These are phyloP conservation scores for Aspergillus costaricaensis DNA, from an alignment of 2,329 filamentous ascomycete species.

Conservation along the genomic window DNA sequence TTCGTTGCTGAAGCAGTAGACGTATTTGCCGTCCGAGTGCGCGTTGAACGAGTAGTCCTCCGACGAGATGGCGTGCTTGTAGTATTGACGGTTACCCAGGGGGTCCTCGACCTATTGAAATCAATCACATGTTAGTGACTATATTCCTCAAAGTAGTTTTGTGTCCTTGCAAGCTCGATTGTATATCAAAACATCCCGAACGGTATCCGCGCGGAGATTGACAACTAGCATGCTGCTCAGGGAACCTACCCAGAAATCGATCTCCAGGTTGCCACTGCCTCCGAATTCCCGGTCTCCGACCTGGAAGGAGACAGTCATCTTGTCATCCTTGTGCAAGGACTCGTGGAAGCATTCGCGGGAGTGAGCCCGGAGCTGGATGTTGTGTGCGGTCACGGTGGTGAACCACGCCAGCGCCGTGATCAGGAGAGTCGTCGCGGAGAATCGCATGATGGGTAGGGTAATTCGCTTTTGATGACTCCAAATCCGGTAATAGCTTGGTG, in stretches of 20 bases:
- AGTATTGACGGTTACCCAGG: conserved; percentile 70
- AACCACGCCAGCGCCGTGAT: conserved; percentile 58
- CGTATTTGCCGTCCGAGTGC: conserved; percentile 79
- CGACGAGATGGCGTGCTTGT: conserved; percentile 78
- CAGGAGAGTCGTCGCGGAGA: conserved; percentile 42
- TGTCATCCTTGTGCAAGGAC: conserved; percentile 85
- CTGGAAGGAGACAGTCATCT: conserved; percentile 98
- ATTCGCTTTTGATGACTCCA: background rate
- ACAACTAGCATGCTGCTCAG: background rate
- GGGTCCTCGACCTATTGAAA: conserved; percentile 73
- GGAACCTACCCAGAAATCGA: conserved; percentile 92
- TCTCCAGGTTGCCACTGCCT: conserved; percentile 87
- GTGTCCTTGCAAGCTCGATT: background rate
- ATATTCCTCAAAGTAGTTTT: too few species aligned
- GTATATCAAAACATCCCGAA: background rate
- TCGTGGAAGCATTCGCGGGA: conserved; percentile 98
- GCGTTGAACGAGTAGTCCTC: conserved; percentile 94
- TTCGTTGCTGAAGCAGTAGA: conserved; percentile 99
- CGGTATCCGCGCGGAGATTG: background rate
- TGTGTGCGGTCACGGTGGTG: conserved; percentile 75
- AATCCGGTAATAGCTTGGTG: background rate
- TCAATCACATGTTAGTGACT: background rate
- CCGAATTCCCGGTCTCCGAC: conserved; percentile 96
- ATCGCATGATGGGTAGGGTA: conserved; percentile 39
- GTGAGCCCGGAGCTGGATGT: conserved; percentile 91